A percentile compares a stretch with the other conserved stretches of the same genome.
Evolutionary conservation across 768 basidiomycete genomes (phyloP).

Genomic region (Fomitopsis pulvina): DNA sequence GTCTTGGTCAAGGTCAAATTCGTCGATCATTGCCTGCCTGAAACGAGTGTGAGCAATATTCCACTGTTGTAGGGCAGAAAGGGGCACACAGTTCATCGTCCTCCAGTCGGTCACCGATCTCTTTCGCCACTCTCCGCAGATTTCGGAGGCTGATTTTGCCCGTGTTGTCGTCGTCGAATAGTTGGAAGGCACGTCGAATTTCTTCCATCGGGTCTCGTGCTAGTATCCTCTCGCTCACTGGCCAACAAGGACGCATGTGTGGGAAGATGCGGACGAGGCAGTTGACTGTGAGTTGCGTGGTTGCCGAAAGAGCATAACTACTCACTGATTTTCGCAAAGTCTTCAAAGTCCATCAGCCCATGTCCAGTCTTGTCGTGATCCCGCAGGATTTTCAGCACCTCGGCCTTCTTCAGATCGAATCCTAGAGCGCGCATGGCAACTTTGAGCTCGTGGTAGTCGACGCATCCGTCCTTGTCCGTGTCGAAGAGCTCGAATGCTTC

Average conservation of each 20-base stretch:
- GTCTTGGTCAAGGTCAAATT: constrained; percentile 98
- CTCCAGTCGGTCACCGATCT: constrained; percentile 91
- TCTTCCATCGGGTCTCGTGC: constrained; percentile 96
- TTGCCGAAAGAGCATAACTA: neutral
- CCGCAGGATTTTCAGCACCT: constrained; percentile 89
- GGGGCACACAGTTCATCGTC: constrained; percentile 83
- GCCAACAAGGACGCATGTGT: neutral
- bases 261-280: neutral
- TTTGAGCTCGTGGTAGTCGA: constrained; percentile 99
- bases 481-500: constrained; percentile 99
- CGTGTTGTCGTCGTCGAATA: constrained; percentile 95
- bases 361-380: constrained; percentile 85
- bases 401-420: constrained; percentile 97
- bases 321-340: constrained; percentile 86
- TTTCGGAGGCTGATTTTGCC: constrained; percentile 92
- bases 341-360: constrained; percentile 85
- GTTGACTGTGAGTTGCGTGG: neutral
- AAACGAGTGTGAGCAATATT: neutral
- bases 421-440: constrained; percentile 98
- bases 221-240: constrained; percentile 93
- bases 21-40: constrained; percentile 99
- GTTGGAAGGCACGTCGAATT: constrained; percentile 89
- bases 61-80: constrained; percentile 6
- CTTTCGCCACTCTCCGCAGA: constrained; percentile 89
- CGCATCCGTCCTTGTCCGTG: constrained; percentile 92